Conservation (phyloP, 345 rosid genomes). For the Citrus unshiu region DNA sequence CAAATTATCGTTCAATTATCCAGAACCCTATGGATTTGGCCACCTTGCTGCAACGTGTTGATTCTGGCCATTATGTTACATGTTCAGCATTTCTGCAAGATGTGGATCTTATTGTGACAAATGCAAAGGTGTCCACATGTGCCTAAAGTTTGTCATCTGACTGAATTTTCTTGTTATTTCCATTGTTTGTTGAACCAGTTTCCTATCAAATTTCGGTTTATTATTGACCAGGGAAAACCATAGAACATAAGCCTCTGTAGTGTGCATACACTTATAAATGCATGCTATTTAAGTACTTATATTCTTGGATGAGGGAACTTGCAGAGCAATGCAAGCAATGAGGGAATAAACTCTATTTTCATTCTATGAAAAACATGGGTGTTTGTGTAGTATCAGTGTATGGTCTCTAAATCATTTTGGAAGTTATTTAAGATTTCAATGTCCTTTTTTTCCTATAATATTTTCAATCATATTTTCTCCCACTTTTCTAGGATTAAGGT, state of each 20-base stretch:
- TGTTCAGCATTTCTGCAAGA: slow-evolving; percentile 86
- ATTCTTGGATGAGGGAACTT: not conserved
- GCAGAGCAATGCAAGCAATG: not conserved
- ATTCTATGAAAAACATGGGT: not conserved
- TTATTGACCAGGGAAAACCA: not conserved
- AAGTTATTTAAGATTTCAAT: not conserved
- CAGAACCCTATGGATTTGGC: slow-evolving; percentile 96
- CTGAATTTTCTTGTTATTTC: not conserved
- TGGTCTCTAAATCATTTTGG: not conserved
- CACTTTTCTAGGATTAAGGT: not conserved
- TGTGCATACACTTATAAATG: not conserved
- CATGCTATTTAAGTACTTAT: not conserved
- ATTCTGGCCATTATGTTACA: slow-evolving; percentile 79
- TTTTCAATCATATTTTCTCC: not conserved
- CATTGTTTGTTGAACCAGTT: not conserved
- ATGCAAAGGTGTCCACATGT: slow-evolving; percentile 70
- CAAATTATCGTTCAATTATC: slow-evolving; percentile 79
- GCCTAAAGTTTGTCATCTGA: not conserved
- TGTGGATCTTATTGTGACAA: slow-evolving; percentile 77
- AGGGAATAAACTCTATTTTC: not conserved
- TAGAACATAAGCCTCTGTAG: not conserved
- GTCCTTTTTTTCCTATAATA: not conserved
- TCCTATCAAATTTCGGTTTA: not conserved
- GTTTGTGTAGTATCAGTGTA: not conserved
- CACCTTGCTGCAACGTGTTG: slow-evolving; percentile 84